A percentile compares a stretch with the other conserved stretches of the same genome.
phyloP scores from a whole-genome alignment of 495 filamentous ascomycete species.

The Penicillium flavigenum region DNA sequence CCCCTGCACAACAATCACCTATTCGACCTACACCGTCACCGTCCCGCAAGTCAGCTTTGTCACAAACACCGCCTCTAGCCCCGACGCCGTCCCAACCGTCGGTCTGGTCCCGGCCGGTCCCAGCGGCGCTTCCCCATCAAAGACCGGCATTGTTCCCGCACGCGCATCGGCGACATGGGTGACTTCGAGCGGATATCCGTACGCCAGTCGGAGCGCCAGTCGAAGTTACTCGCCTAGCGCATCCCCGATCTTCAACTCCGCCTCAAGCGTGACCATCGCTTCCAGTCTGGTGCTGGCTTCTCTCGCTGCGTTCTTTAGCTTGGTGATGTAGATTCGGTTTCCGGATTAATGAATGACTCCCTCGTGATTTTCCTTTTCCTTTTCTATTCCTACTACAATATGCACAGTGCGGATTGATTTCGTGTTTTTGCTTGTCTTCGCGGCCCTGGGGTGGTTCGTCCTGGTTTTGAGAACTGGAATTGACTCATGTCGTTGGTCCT shows the following conservation, averaged over 20 bases:
- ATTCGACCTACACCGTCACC: conserved; percentile 61
- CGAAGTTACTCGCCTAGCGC: conserved; percentile 6
- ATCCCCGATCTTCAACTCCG: conserved; percentile 24
- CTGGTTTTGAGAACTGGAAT: neutral
- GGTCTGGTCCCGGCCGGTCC: conserved; percentile 29
- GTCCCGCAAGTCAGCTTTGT: conserved; percentile 76
- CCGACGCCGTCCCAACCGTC: conserved; percentile 49
- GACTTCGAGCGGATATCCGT: conserved; percentile 8
- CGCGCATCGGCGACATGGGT: conserved; percentile 19
- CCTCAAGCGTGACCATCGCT: conserved; percentile 18
- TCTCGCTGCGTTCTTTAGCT: conserved; percentile 20
- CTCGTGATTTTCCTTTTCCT: neutral
- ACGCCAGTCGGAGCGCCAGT: conserved; percentile 15
- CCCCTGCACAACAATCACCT: conserved; percentile 63
- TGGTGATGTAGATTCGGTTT: conserved; percentile 20
- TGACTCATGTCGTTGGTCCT: neutral
- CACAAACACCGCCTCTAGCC: conserved; percentile 51
- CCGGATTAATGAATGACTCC: neutral
- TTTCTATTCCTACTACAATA: neutral
- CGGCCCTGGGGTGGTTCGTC: neutral
- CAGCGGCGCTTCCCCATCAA: conserved; percentile 21
- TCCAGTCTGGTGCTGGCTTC: conserved; percentile 22
- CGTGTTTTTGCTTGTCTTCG: neutral
- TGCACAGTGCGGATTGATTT: conserved; percentile 2
- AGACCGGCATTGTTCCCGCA: conserved; percentile 25